Percentiles rank a stretch among this genome's conserved stretches.
phyloP scores from a whole-genome alignment of 768 basidiomycete genomes.

The Lactifluus pinguis region DNA sequence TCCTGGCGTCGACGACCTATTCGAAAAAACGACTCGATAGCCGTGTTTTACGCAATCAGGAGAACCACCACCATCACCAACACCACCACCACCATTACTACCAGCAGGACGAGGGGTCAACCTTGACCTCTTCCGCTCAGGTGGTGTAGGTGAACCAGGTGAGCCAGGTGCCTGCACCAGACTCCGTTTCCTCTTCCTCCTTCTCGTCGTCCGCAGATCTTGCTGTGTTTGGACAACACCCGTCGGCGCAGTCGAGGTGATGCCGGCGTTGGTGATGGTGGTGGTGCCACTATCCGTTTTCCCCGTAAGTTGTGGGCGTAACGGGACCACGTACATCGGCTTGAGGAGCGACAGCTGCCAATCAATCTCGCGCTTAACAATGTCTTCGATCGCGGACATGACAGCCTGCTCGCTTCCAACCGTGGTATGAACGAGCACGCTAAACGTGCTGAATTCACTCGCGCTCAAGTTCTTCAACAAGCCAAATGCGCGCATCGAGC shows the following conservation, averaged over 20 bases:
- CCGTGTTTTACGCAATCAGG: background rate
- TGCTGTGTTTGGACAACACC: background rate
- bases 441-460: background rate
- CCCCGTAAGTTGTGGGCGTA: background rate
- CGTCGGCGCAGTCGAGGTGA: too few relatives aligned
- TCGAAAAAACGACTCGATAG: background rate
- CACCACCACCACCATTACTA: too few relatives aligned
- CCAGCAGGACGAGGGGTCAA: too few relatives aligned
- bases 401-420: background rate
- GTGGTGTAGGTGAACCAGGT: background rate
- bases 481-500: background rate
- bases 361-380: constrained; percentile 4
- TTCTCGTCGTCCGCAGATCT: background rate
- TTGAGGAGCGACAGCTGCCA: constrained; percentile 8
- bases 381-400: constrained; percentile 1
- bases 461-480: background rate
- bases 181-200: background rate
- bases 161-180: background rate
- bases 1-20: background rate
- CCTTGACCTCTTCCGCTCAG: background rate
- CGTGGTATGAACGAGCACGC: background rate
- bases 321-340: background rate
- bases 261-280: background rate
- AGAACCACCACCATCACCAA: too few relatives aligned
- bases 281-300: background rate